Evolutionary conservation across 1,284 basidiomycete species (phyloP), one percentile per base, ranked within the genome.

Genomic region (Kalmanozyma brasiliensis): DNA sequence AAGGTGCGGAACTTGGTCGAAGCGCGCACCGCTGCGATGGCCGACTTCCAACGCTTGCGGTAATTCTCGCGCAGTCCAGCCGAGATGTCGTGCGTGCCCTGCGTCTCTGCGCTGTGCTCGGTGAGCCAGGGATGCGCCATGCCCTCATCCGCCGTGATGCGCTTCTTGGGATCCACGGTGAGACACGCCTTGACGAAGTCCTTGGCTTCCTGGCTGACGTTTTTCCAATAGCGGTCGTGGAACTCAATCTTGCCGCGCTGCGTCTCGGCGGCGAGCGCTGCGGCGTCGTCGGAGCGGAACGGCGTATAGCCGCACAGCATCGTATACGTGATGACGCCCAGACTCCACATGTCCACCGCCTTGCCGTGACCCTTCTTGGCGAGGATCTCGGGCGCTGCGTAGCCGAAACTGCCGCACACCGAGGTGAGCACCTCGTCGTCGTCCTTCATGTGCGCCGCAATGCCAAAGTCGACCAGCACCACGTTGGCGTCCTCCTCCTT

Each of bases 271-370:
- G 91, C 86, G 46, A 97, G 86, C 56, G 89, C 88, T 49, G 87
- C 86, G 46, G 89, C 85, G 75, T 94, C 90, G 38, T 92, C 90
- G 0, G 90, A 90, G 33, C 93, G 88, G 86, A 98, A 98, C 0
- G 95, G 96, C 0, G 82, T 80, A 58, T 82, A 81, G 14, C 80
- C 80, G 42, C 77, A 82, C 9, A 82, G 64, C 65, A 84, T 76
- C 16, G 82, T 83, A 49, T 96, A 98, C 13, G 93, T 91, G 74
- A 98, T 96, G 66, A 98, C 88, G 0, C 95, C 95, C 10, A 90
- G 89, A 46, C 90, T 90, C 95, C 95, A 98, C 36, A 95, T 84
- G 82, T 98, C 95, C 10, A 97, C 94, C 7, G 91, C 88, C 81
- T 93, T 93, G 32, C 93, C 90, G 79, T 98, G 94, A 0, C 92